Base-by-base conservation (phyloP, 2,329 filamentous ascomycete species). In the Phialemonium atrogriseum region DNA sequence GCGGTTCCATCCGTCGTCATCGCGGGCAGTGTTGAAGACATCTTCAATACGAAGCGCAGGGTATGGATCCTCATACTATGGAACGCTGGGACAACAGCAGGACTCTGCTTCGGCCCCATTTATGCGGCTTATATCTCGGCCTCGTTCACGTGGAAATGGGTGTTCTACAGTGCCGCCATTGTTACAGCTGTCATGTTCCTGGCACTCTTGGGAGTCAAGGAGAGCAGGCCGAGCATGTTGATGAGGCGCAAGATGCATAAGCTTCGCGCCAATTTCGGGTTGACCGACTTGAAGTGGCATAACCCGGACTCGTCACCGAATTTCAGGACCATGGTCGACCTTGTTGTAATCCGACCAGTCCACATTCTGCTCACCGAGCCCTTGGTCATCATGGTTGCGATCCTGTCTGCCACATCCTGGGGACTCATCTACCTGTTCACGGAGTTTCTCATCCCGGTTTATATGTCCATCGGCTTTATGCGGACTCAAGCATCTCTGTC, bases 101-200 rank as follows among this genome's bases (percentile, higher is more conserved):
- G 61, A 0, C 39, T 68, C 9, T 51, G 58, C 5, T 32, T 63
- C 4, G 65, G 63, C 0, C 64, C 66, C 5, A 55, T 65, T 2
- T 53, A 62, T 38, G 59, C 58, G 10, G 57, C 56, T 2, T 61
- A 62, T 39, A 52, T 66, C 11, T 51, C n/a, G n/a, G n/a, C n/a
- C n/a, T n/a, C n/a, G n/a, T n/a, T n/a, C n/a, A n/a, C n/a, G n/a
- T 66, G 60, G 63, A 58, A 55, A 24, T 67, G 63, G 63, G 44
- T 66, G 1, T 68, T 63, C 36, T 56, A 60, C 31, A 48, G 59
- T 13, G 56, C 60, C 3, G 55, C 60, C 5, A 56, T 59, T 12
- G 49, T 58, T 5, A 57, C 55, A 1, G 55, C 43, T 7, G 29
- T 50, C 11, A 35, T 60, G 9, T 47, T 52, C 1, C 10, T 59